These are phyloP conservation scores for Aureobasidium lini DNA, from an alignment of 2,329 filamentous ascomycete species.

Conservation along the genomic window DNA sequence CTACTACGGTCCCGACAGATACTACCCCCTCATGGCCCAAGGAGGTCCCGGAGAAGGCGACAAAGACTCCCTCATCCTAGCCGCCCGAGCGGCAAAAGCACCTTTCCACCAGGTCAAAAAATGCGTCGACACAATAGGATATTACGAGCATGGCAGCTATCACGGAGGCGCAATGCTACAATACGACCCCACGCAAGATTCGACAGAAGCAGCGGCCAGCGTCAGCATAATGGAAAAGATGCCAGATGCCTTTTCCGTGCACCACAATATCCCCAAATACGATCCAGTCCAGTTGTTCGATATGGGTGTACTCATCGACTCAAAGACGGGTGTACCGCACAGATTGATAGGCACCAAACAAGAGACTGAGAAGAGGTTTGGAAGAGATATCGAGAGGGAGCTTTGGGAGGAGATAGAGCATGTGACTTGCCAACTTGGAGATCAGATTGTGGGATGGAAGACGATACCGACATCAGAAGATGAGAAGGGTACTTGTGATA, in stretches of 20 bases:
- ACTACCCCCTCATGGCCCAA: slow-evolving; percentile 40
- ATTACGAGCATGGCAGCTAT: slow-evolving; percentile 12
- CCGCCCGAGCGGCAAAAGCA: slow-evolving; percentile 33
- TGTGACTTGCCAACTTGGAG: slow-evolving; percentile 19
- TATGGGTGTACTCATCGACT: slow-evolving; percentile 15
- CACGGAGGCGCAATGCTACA: slow-evolving; percentile 19
- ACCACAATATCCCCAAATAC: slow-evolving; percentile 25
- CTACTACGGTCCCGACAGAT: slow-evolving; percentile 37
- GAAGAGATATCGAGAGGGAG: slow-evolving; percentile 21
- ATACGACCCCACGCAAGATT: slow-evolving; percentile 16
- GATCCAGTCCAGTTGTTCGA: slow-evolving; percentile 24
- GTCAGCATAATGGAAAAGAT: slow-evolving; percentile 5
- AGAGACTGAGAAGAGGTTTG: slow-evolving; percentile 20
- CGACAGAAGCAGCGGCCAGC: neutral
- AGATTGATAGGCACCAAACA: slow-evolving; percentile 21
- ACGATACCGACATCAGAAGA: neutral
- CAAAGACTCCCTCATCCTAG: slow-evolving; percentile 45
- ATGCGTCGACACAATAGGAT: slow-evolving; percentile 17
- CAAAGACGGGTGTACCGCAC: slow-evolving; percentile 10
- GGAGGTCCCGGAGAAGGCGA: slow-evolving; percentile 43
- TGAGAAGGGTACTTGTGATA: neutral
- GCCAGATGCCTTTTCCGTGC: slow-evolving; percentile 20
- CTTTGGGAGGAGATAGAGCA: slow-evolving; percentile 21
- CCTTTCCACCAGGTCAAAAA: slow-evolving; percentile 35
- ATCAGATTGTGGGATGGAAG: slow-evolving; percentile 18